A percentile compares a stretch with the other conserved stretches of the same genome.
These are phyloP conservation scores for Nitzschia putrida DNA, from an alignment of 108 stramenopile genomes.

Conservation along the genomic window DNA sequence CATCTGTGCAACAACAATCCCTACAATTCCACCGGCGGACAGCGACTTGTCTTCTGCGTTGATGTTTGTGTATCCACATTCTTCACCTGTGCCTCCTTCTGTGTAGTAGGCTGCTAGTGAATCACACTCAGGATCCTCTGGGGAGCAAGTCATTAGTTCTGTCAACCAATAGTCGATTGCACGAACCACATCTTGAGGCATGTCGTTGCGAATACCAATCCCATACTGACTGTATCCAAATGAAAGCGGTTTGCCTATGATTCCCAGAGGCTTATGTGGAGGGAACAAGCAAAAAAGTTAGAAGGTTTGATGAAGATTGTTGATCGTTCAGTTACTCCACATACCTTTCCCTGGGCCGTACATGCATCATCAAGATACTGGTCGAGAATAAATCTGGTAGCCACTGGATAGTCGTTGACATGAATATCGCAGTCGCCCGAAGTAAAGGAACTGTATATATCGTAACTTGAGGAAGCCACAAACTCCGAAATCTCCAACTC, in stretches of 20 bases:
- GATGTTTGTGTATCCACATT: conserved; percentile 30
- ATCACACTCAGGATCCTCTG: conserved; percentile 16
- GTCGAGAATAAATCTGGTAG: conserved; percentile 22
- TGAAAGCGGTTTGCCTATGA: conserved; percentile 29
- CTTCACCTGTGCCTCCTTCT: conserved; percentile 30
- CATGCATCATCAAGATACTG: conserved; percentile 20
- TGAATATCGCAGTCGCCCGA: conserved; percentile 22
- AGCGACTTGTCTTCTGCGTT: conserved; percentile 3
- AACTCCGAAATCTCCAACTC: conserved; percentile 15
- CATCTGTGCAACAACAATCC: conserved; percentile 11
- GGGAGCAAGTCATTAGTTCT: conserved; percentile 31
- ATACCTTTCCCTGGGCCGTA: conserved; percentile 13
- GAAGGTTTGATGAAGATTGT: too few relatives aligned
- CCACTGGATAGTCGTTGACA: conserved; percentile 30
- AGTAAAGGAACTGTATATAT: conserved; percentile 16
- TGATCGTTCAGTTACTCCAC: background rate
- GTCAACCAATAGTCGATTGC: conserved; percentile 37
- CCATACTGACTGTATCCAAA: conserved; percentile 45
- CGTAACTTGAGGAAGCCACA: background rate
- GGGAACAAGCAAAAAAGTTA: too few relatives aligned
- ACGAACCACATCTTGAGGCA: conserved; percentile 14
- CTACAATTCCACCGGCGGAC: conserved; percentile 12
- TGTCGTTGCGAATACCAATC: conserved; percentile 34
- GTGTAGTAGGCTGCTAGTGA: conserved; percentile 8
- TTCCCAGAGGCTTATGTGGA: conserved; percentile 34